Percentiles rank a stretch among this genome's conserved stretches.
Evolutionary conservation across 306 rosid genomes (phyloP).

Genomic region (Benincasa hispida): DNA sequence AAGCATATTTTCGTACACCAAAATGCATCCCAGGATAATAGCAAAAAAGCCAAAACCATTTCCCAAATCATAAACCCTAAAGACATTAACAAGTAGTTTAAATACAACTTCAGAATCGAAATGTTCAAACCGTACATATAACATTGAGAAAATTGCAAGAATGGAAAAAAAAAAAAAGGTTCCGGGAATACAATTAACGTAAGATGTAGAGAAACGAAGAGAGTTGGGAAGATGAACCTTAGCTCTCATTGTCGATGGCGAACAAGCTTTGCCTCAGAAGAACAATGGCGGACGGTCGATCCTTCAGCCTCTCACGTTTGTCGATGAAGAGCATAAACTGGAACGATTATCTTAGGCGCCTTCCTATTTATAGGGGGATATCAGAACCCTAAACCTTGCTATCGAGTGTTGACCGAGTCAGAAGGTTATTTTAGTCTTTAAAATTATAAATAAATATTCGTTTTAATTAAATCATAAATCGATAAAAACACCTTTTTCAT

Average conservation of each 20-base stretch:
- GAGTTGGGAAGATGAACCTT: not conserved
- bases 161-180: not conserved
- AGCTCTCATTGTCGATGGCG: not conserved
- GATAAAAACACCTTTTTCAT: no score
- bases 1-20: not conserved
- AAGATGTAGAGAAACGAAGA: not conserved
- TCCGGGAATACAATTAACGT: not conserved
- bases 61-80: not conserved
- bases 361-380: not conserved
- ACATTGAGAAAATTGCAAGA: not conserved
- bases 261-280: not conserved
- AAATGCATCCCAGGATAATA: not conserved
- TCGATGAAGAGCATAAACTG: not conserved
- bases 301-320: not conserved
- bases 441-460: not conserved
- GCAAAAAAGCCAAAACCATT: not conserved
- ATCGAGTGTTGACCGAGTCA: not conserved
- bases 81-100: not conserved
- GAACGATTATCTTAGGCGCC: no score
- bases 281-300: not conserved
- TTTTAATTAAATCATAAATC: not conserved
- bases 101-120: not conserved
- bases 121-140: not conserved
- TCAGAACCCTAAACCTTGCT: constrained; percentile 8
- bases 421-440: not conserved